A percentile compares a stretch with the other conserved stretches of the same genome.
These are phyloP conservation scores for Didymellaceae sp. DNA, from an alignment of 2,329 filamentous ascomycete genomes.

Conservation along the genomic window DNA sequence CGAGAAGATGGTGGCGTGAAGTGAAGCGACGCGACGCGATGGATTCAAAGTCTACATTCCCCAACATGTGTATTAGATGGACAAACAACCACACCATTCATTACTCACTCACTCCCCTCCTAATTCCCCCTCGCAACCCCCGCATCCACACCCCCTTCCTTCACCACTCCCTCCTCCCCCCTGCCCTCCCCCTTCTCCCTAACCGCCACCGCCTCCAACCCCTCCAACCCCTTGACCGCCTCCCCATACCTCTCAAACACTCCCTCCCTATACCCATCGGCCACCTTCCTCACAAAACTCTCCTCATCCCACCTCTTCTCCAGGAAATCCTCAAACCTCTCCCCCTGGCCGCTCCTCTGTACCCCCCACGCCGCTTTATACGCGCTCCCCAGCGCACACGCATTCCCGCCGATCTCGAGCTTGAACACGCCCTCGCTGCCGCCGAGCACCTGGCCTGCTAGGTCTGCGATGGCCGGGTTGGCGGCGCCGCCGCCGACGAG, in stretches of 20 bases:
- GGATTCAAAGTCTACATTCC: no score
- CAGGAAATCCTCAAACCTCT: constrained; percentile 90
- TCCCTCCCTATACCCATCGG: constrained; percentile 76
- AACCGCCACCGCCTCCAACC: constrained; percentile 74
- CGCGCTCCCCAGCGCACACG: constrained; percentile 89
- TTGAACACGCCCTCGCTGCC: constrained; percentile 89
- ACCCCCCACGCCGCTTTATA: constrained; percentile 97
- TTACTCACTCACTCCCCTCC: neutral
- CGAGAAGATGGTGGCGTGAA: neutral
- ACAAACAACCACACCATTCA: neutral
- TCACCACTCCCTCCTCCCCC: neutral
- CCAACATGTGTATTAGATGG: no score
- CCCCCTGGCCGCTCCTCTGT: constrained; percentile 66
- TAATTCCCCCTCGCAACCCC: constrained; percentile 3
- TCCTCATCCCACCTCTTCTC: constrained; percentile 84
- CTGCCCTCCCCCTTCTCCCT: constrained; percentile 40
- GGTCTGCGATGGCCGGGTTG: constrained; percentile 85
- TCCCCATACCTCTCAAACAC: constrained; percentile 79
- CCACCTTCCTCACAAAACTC: constrained; percentile 81
- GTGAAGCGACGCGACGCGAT: neutral
- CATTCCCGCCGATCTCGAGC: constrained; percentile 92
- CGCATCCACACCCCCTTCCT: neutral
- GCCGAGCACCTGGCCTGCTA: constrained; percentile 87
- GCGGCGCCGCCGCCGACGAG: constrained; percentile 91
- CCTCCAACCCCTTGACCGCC: constrained; percentile 76